Conservation (phyloP, 2,329 filamentous ascomycete species). For the Colletotrichum sp. region DNA sequence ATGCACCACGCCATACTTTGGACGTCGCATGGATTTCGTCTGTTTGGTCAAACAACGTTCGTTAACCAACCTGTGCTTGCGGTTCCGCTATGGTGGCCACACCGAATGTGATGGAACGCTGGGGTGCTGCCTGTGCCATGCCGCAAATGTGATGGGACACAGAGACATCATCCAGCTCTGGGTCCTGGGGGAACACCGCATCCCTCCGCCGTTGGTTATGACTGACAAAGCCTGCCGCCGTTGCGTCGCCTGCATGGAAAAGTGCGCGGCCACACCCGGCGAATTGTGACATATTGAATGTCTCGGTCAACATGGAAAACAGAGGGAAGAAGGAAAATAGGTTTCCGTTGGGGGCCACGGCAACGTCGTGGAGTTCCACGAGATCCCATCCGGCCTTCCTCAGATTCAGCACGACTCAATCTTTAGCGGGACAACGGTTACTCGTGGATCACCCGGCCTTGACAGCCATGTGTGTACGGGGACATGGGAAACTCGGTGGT, state of each 20-base stretch:
- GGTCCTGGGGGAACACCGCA: neutral
- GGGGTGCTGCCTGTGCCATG: neutral
- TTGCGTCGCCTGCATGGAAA: neutral
- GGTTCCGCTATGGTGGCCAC: neutral
- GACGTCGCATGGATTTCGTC: constrained; percentile 15
- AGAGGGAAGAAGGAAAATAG: neutral
- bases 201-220: neutral
- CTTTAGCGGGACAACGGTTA: neutral
- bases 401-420: constrained; percentile 7
- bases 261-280: neutral
- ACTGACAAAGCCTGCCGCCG: neutral
- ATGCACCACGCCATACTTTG: constrained; percentile 9
- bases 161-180: neutral
- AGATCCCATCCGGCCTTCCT: constrained; percentile 2
- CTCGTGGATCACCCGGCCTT: constrained; percentile 4
- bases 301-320: neutral
- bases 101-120: neutral
- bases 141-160: neutral
- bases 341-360: neutral
- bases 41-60: constrained; percentile 3
- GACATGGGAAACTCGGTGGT: neutral
- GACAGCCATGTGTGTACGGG: neutral
- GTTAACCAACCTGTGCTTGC: neutral
- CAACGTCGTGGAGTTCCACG: neutral
- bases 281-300: neutral